Conservation (phyloP, 2,329 filamentous ascomycete genomes). For the Rugonectria rugulosa region DNA sequence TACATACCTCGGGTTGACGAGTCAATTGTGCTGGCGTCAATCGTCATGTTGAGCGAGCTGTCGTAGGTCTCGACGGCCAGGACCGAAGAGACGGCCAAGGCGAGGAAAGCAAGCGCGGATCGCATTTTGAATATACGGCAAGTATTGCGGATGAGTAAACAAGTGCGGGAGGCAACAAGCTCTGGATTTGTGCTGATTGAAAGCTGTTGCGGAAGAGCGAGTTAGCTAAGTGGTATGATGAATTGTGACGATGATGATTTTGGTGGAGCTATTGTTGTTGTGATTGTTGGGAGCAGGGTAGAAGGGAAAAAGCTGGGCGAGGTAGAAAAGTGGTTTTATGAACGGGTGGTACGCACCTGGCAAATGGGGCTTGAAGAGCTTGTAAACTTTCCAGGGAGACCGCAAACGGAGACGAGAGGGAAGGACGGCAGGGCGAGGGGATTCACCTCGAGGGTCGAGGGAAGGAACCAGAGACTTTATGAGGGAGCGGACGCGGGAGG, state of each 20-base stretch:
- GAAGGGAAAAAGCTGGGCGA: not conserved
- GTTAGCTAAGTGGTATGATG: constrained; percentile 33
- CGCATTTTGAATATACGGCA: constrained; percentile 49
- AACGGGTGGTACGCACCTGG: constrained; percentile 27
- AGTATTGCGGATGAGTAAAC: not conserved
- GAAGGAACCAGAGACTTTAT: constrained; percentile 35
- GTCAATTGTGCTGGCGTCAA: constrained; percentile 49
- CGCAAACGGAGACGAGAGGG: constrained; percentile 17
- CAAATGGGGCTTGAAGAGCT: not conserved
- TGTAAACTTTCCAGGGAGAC: constrained; percentile 9
- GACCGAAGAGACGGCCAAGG: constrained; percentile 54
- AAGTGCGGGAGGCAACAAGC: constrained; percentile 5
- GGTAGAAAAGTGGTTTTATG: constrained; percentile 7
- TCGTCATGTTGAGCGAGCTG: constrained; percentile 50
- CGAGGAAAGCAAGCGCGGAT: constrained; percentile 48
- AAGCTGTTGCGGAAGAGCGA: constrained; percentile 18
- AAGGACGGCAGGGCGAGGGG: constrained; percentile 14
- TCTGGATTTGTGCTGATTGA: constrained; percentile 4
- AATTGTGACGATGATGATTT: constrained; percentile 25
- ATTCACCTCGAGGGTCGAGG: constrained; percentile 16
- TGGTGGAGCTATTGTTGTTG: constrained; percentile 23
- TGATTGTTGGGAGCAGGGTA: not conserved
- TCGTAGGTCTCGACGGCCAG: constrained; percentile 55
- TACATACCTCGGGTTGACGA: constrained; percentile 50
- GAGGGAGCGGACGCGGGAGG: constrained; percentile 30